Base-by-base conservation (phyloP, 1,284 basidiomycete species). In the Pholiota adiposa region DNA sequence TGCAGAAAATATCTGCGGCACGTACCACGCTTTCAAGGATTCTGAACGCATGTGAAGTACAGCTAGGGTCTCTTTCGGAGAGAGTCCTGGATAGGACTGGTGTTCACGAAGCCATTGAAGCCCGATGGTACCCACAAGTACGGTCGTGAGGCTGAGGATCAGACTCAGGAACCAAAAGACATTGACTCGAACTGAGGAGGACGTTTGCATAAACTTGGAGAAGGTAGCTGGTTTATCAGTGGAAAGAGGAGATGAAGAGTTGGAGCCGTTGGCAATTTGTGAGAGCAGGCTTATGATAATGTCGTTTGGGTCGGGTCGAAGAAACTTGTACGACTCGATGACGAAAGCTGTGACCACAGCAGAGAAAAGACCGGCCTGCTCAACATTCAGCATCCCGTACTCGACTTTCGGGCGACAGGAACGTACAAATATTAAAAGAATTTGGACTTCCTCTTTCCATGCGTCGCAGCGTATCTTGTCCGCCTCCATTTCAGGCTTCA, bases 21-120 rank as follows among this genome's bases (percentile, higher is more conserved):
- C 69, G 18, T 65, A 60, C 73, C 73, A 76, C 40, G 63, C 61
- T 8, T 64, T 51, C 7, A 73, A 61, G 19, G 69, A 67, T 44
- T 71, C 67, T 27, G 63, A 63, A 16, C 73, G 67, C 49, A 65
- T 56, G 29, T 62, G 60, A 29, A 60, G 55, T 34, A 62, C 51
- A 5, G 61, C 59, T 21, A 69, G 54, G 3, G 60, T 55, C 43
- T 69, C 64, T 48, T 67, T 61, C 7, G 56, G 61, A 3, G 64
- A 59, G 31, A 51, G 44, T 4, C 58, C 61, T n/a, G 64, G 60
- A 46, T 64, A 61, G 1, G 61, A 57, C 49, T 63, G 62, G 36
- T 65, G 61, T 25, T 63, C 62, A 11, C 62, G 57, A 5, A 65
- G 58, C 65, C 65, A 65, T 41, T 65, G 64, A 6, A 66, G 56